Conservation (phyloP, 306 rosid genomes). For the Vigna nakashimae region DNA sequence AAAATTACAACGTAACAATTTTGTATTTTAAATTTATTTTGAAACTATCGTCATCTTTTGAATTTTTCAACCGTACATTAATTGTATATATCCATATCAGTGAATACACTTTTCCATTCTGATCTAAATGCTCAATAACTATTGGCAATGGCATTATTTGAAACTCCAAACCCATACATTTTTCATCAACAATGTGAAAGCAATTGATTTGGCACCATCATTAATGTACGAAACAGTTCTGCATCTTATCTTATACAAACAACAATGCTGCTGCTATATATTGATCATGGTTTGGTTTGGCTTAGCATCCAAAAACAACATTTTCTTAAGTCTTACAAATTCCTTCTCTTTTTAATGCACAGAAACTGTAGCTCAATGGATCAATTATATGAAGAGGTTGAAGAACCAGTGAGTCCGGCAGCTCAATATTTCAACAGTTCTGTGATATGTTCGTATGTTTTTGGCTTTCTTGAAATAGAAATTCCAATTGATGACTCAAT, state of each 20-base stretch:
- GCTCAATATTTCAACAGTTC: constrained; percentile 61
- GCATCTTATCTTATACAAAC: neutral
- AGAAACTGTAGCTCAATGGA: constrained; percentile 15
- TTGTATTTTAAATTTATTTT: too few species aligned
- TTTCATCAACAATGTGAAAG: neutral
- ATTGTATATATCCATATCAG: neutral
- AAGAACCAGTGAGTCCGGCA: constrained; percentile 65
- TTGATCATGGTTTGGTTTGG: neutral
- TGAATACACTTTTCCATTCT: neutral
- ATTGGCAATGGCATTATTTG: neutral
- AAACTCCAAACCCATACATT: neutral
- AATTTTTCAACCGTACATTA: neutral
- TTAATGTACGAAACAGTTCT: neutral
- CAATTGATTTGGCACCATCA: neutral
- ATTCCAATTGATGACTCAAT: constrained; percentile 47
- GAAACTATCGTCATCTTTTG: neutral
- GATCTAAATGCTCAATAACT: neutral
- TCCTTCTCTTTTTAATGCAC: neutral
- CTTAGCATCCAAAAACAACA: neutral
- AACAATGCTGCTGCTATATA: neutral
- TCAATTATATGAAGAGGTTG: constrained; percentile 33
- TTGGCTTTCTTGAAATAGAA: constrained; percentile 56
- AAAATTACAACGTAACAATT: neutral
- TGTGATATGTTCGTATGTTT: constrained; percentile 46
- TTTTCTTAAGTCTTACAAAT: neutral